Evolutionary conservation across 1,284 basidiomycete species (phyloP).

Genomic region (Takashimella tepidaria): DNA sequence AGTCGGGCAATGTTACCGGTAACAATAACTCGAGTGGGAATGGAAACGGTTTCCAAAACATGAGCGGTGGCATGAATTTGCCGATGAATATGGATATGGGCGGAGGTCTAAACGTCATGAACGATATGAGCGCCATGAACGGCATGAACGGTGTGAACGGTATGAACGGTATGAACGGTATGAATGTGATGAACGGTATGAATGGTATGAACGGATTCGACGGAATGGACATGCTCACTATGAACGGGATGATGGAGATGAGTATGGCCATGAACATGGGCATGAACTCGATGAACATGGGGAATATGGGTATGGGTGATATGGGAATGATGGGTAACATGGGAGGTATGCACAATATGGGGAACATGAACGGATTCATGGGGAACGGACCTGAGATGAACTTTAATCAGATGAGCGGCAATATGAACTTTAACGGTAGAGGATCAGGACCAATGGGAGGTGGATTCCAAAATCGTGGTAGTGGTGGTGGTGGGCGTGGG

Average conservation of each 20-base stretch:
- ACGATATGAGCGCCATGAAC: background rate
- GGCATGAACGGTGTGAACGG: background rate
- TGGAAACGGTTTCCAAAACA: constrained; percentile 1
- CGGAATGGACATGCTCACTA: constrained; percentile 5
- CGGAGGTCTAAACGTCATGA: background rate
- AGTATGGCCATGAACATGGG: constrained; percentile 13
- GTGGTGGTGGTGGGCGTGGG: background rate
- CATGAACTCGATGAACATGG: constrained; percentile 4
- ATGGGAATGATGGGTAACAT: constrained; percentile 3
- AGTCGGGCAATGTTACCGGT: constrained; percentile 3
- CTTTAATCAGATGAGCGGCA: background rate
- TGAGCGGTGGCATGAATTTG: constrained; percentile 7
- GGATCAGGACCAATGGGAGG: background rate
- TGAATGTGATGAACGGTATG: constrained; percentile 4
- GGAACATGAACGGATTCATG: background rate
- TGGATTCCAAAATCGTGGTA: background rate
- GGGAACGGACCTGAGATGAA: background rate
- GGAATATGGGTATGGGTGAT: background rate
- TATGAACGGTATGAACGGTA: constrained; percentile 7
- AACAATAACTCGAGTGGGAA: no score
- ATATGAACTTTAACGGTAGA: background rate
- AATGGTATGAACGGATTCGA: background rate
- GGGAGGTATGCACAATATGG: background rate
- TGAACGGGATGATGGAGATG: constrained; percentile 15
- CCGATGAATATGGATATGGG: constrained; percentile 12